Percentiles rank a stretch among this genome's conserved stretches.
Evolutionary conservation across 2,329 filamentous ascomycete species (phyloP).

Genomic region (Nigrospora sphaerica): DNA sequence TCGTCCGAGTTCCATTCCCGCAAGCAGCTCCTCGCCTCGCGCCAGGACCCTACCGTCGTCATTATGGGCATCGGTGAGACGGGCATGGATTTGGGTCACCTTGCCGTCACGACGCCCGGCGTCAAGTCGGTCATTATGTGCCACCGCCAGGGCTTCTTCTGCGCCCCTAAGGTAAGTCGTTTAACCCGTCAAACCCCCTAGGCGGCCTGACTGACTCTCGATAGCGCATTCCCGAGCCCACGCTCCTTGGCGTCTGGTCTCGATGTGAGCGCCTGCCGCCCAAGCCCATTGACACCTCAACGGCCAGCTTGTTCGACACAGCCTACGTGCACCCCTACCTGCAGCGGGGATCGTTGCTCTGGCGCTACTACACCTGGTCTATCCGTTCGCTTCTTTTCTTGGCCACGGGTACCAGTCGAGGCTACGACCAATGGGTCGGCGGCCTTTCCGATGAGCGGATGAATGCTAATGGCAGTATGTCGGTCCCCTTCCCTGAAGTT

Average conservation of each 20-base stretch:
- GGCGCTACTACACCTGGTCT: slow-evolving; percentile 38
- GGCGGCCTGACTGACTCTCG: not conserved
- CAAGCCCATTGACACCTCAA: slow-evolving; percentile 38
- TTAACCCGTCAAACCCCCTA: not conserved
- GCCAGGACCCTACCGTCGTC: slow-evolving; percentile 29
- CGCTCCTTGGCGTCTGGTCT: slow-evolving; percentile 12
- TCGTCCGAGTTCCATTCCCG: slow-evolving; percentile 34
- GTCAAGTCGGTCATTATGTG: slow-evolving; percentile 32
- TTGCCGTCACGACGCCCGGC: slow-evolving; percentile 34
- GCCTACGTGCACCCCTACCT: slow-evolving; percentile 41
- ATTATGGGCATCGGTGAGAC: slow-evolving; percentile 39
- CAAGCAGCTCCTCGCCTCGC: slow-evolving; percentile 23
- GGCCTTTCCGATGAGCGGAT: slow-evolving; percentile 25
- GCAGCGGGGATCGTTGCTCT: slow-evolving; percentile 32
- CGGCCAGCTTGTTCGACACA: slow-evolving; percentile 43
- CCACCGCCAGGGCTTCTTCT: slow-evolving; percentile 37
- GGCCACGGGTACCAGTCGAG: slow-evolving; percentile 14
- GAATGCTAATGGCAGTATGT: not conserved
- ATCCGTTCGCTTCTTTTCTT: slow-evolving; percentile 32
- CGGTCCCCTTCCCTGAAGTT: not conserved
- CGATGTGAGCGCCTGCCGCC: slow-evolving; percentile 21
- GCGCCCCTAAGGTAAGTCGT: slow-evolving; percentile 31
- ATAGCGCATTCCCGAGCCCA: slow-evolving; percentile 6
- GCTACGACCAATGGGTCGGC: slow-evolving; percentile 30
- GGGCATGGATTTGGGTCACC: slow-evolving; percentile 34